Evolutionary conservation across 2,329 filamentous ascomycete species (phyloP).

Genomic region (Fusarium neocosmosporiellum): DNA sequence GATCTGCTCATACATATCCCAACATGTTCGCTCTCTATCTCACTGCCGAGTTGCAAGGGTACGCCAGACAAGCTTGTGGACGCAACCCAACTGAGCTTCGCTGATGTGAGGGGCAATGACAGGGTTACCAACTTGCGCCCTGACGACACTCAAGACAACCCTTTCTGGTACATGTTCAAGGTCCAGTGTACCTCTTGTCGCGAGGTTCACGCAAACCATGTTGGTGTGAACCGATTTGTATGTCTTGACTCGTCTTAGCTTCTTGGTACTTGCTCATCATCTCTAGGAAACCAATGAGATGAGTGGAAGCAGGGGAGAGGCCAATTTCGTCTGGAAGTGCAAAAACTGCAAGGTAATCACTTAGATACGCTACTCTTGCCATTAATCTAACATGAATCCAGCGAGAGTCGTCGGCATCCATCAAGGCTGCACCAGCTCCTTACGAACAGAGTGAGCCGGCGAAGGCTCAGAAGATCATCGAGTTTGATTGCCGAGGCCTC

Average conservation of each 20-base stretch:
- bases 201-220: constrained; percentile 87
- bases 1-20: neutral
- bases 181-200: constrained; percentile 98
- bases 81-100: constrained; percentile 10
- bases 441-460: constrained; percentile 80
- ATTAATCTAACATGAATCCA: constrained; percentile 48
- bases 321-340: constrained; percentile 99
- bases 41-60: constrained; percentile 78
- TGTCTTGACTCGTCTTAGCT: constrained; percentile 45
- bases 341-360: constrained; percentile 89
- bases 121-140: constrained; percentile 93
- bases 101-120: constrained; percentile 36
- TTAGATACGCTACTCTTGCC: neutral
- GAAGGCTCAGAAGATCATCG: constrained; percentile 82
- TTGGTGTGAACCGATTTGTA: constrained; percentile 91
- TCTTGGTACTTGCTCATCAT: constrained; percentile 8
- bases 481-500: constrained; percentile 92
- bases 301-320: constrained; percentile 92
- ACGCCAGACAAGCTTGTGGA: constrained; percentile 38
- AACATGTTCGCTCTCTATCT: constrained; percentile 74
- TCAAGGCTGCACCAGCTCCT: constrained; percentile 77
- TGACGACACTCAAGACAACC: constrained; percentile 80
- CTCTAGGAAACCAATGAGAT: constrained; percentile 86
- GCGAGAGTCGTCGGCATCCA: constrained; percentile 87
- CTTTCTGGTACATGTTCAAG: constrained; percentile 98